Base-by-base conservation (phyloP, 257 asterid species). In the Scutellaria minor region DNA sequence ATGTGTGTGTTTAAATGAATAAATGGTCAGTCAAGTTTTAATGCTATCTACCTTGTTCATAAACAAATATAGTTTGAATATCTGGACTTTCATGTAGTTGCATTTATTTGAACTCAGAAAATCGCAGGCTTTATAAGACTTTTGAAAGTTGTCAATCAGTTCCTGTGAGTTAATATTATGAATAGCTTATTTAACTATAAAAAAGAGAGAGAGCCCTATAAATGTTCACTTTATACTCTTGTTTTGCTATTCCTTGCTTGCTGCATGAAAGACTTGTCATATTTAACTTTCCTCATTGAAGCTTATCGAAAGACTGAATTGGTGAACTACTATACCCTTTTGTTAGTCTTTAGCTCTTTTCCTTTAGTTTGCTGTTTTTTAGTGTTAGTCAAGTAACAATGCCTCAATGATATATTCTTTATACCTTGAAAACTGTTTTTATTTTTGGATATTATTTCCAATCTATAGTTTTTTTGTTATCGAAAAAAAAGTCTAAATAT, bases 341-440 rank as follows among this genome's bases (percentile, higher is more conserved):
- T 27, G 60, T 20, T 18, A 54, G 40, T 59, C 71, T 66, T n/a
- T n/a, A n/a, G n/a, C n/a, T 66, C 20, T 27, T 64, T 52, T 40
- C 10, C 12, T 18, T 20, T 41, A 7, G 53, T 54, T 53, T 50
- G 18, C 74, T 39, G 20, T 15, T 3, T 5, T 52, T 46, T 15
- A 39, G 53, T 54, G 37, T 20, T 41, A 12, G n/a, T 68, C 64
- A 39, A 20, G 22, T 53, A 55, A 41, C 13, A 66, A 18, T 8
- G 24, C 22, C 64, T 41, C n/a, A 6, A 11, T 35, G 7, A 47
- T 22, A 42, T 24, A 15, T 22, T 46, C 12, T 51, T 39, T 27
- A 3, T n/a, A 18, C 60, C 44, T 24, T 50, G 37, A 48, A 13
- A 67, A 69, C 44, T 55, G 7, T 40, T 41, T 44, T 46, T 64